Conservation (phyloP, 345 rosid species). For the Camelina neglecta region DNA sequence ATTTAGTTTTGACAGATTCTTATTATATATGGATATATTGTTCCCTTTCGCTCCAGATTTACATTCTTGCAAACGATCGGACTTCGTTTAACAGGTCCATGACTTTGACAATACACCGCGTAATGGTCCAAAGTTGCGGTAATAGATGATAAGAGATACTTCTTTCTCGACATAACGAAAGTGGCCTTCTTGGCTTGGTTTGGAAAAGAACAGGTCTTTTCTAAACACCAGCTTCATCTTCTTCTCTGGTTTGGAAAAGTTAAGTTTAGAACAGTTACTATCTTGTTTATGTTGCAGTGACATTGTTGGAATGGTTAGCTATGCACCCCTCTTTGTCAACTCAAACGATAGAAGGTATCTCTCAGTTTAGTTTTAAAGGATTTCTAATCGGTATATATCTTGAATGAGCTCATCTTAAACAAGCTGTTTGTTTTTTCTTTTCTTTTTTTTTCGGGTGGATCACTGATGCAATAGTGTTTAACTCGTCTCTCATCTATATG, state of each 20-base stretch:
- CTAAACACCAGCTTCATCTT: not conserved
- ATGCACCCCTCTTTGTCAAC: constrained; percentile 91
- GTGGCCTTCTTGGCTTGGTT: constrained; percentile 51
- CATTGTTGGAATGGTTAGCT: constrained; percentile 84
- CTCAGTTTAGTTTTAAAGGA: not conserved
- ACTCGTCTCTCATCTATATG: constrained; percentile 66
- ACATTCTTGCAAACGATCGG: constrained; percentile 57
- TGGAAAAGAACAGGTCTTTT: constrained; percentile 84
- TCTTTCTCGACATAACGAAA: not conserved
- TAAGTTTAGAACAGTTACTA: not conserved
- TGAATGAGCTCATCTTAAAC: not conserved
- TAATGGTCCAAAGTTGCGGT: constrained; percentile 74
- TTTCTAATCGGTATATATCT: not conserved
- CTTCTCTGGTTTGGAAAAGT: not conserved
- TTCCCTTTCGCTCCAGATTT: constrained; percentile 49
- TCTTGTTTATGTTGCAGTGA: constrained; percentile 61
- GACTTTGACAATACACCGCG: constrained; percentile 66
- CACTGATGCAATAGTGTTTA: constrained; percentile 89
- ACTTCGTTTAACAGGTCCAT: constrained; percentile 59
- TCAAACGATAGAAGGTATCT: constrained; percentile 68
- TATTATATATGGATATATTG: too few relatives aligned
- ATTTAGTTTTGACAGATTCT: not conserved
- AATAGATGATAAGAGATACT: constrained; percentile 12
- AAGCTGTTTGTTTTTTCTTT: not conserved
- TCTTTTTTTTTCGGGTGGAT: constrained; percentile 56